Evolutionary conservation across 2,329 filamentous ascomycete species (phyloP), one percentile per base, ranked within the genome.

Genomic region (Fusarium veterinarium): DNA sequence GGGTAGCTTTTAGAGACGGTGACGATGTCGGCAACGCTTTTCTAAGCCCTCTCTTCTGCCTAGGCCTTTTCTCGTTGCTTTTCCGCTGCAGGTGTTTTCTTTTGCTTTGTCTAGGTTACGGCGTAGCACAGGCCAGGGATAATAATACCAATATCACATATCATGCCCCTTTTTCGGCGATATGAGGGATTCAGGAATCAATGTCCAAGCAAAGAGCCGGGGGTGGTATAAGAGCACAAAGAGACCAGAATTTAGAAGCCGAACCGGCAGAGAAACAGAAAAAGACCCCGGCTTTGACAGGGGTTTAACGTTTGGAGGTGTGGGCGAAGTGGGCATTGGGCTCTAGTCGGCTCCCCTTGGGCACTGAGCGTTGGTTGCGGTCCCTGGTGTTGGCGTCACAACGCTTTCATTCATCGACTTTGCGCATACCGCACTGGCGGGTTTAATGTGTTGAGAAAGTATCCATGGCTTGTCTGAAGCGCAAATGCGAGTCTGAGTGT

Each of bases 311-410:
- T 67, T 75, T 73, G 58, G 67, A 69, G 74, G 73, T 73, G 75
- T 74, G 72, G 57, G 68, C 67, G 57, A 74, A 76, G 75, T 76
- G 75, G 75, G 75, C 74, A 76, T 76, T 76, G 73, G 72, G 72
- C 65, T 74, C 64, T 71, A 60, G 64, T 55, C 61, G 59, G 48
- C 67, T 74, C 67, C 71, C 71, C 71, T 74, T 73, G 71, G 71
- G 71, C 71, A 73, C 44, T 73, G 71, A 73, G 56, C 28, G 64
- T 64, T 64, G 53, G 53, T 63, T 74, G 70, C 59, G 48, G 71
- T 67, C 67, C 63, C 64, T 76, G 72, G 56, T 74, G 72, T 67
- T 68, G 70, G 72, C 71, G 70, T 76, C 69, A 67, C 75, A 72
- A 75, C 73, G 72, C 69, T 72, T 70, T 76, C 69, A 61, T 23